Evolutionary conservation across 176 grass and related monocot genomes (phyloP).

Genomic region (Rhynchospora pubera): DNA sequence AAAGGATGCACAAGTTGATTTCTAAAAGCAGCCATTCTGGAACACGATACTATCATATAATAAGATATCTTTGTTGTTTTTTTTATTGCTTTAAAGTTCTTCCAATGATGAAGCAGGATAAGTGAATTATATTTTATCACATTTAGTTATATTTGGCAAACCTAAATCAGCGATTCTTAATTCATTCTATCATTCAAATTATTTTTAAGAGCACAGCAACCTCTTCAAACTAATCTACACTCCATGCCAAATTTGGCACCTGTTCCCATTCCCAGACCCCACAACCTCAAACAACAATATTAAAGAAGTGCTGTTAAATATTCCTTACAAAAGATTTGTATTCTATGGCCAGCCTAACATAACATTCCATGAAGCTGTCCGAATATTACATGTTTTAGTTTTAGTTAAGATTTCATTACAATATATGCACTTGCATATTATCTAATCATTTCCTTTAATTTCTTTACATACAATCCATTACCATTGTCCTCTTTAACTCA

Average conservation of each 20-base stretch:
- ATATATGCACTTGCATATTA: conserved; percentile 9
- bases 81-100: not conserved
- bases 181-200: not conserved
- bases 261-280: conserved; percentile 27
- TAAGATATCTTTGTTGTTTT: not conserved
- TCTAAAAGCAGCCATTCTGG: not conserved
- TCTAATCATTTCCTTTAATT: not conserved
- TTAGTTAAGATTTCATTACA: conserved; percentile 3
- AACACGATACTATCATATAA: not conserved
- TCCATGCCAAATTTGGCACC: conserved; percentile 33
- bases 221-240: conserved; percentile 26
- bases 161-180: not conserved
- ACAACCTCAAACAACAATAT: conserved; percentile 16
- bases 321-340: conserved; percentile 15
- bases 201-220: not conserved
- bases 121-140: not conserved
- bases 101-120: not conserved
- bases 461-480: conserved; percentile 23
- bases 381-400: conserved; percentile 22
- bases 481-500: not conserved
- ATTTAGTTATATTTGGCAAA: not conserved
- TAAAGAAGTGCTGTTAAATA: conserved; percentile 3
- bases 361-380: conserved; percentile 23
- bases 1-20: not conserved
- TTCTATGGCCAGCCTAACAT: conserved; percentile 35